phyloP scores from a whole-genome alignment of 306 rosid genomes.

The Quercus suber region DNA sequence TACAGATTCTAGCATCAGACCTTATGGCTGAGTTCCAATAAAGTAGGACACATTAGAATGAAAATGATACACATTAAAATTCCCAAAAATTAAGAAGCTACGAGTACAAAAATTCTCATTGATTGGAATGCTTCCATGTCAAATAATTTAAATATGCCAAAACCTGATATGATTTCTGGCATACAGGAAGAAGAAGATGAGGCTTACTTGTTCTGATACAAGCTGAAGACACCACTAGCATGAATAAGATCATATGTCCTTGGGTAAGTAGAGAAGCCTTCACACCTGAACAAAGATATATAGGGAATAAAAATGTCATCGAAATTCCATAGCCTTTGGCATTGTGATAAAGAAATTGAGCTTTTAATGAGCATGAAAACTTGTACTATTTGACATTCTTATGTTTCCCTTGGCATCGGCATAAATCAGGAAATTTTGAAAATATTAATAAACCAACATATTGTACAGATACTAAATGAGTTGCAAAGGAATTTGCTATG shows the following conservation, averaged over 20 bases:
- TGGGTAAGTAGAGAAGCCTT: conserved; percentile 98
- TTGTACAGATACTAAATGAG: background rate
- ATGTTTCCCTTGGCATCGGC: background rate
- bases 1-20: background rate
- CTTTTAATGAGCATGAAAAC: background rate
- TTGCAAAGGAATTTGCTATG: conserved; percentile 2
- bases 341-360: conserved; percentile 4
- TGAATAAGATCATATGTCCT: conserved; percentile 93
- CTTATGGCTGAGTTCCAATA: background rate
- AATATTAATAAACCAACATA: background rate
- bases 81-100: background rate
- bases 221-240: conserved; percentile 70
- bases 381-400: background rate
- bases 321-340: conserved; percentile 3
- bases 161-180: background rate
- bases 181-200: conserved; percentile 25
- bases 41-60: background rate
- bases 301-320: conserved; percentile 12
- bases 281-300: conserved; percentile 68
- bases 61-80: background rate
- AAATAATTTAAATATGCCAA: background rate
- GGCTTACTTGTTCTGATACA: conserved; percentile 75
- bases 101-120: background rate
- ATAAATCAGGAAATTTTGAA: background rate
- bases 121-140: conserved; percentile 3